Evolutionary conservation across 2,329 filamentous ascomycete species (phyloP), one percentile per base, ranked within the genome.

Genomic region (Mycosphaerella sp.): DNA sequence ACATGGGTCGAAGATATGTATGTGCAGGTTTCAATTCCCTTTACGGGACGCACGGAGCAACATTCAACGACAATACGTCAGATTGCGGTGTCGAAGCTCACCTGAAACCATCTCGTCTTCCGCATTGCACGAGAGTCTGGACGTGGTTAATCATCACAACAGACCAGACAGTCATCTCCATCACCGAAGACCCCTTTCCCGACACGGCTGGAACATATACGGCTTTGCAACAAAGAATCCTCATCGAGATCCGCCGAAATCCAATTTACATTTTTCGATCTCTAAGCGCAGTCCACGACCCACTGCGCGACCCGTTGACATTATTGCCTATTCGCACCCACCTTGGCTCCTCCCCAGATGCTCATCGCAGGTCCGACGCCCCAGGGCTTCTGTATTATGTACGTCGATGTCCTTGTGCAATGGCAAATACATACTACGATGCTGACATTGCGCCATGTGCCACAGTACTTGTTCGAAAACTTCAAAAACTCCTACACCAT

Each of bases 21-120:
- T 87, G 84, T 59, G 72, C 88, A 37, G 86, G 86, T 21, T 87
- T 84, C 62, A 88, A 88, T 65, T 85, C 74, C 68, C 75, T 79
- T 54, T 79, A 78, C 55, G 64, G 63, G 1, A 64, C 61, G 10
- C 64, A 63, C 32, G 28, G 42, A 10, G 16, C 37, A 3, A 16
- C 16, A 17, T 25, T 41, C 3, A 32, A 18, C 27, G 25, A 14
- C 18, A 34, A 36, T n/a, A 12, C 30, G 13, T 36, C 17, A 4
- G 17, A 18, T 10, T 21, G 17, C 21, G 27, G 17, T 17, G 6
- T 14, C 12, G 43, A 45, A 17, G 9, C 30, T 34, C 10, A 34
- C 10, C 30, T n/a, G 12, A 50, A 41, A 12, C 36, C 53, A 7
- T 41, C 44, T 12, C 25, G 44, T 5, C 50, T 66, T 6, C 64